A percentile compares a stretch with the other conserved stretches of the same genome.
phyloP scores from a whole-genome alignment of 805 yeast genomes.

The Barnettozyma sucrosica region DNA sequence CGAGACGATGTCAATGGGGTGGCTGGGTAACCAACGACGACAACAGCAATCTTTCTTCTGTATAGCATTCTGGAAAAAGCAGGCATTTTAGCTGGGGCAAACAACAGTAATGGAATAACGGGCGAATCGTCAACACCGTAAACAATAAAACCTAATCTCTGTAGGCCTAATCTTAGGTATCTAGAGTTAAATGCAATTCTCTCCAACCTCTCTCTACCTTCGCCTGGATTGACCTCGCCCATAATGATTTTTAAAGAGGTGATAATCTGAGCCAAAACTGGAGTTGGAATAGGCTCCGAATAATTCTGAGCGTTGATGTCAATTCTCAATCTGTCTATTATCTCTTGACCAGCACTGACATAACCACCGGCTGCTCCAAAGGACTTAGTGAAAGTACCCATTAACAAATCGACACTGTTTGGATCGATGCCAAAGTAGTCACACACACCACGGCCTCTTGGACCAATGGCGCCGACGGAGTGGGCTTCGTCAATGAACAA shows the following conservation, averaged over 20 bases:
- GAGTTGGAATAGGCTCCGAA: constrained; percentile 86
- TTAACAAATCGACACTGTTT: constrained; percentile 69
- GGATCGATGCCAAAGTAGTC: constrained; percentile 86
- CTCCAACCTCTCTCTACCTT: constrained; percentile 84
- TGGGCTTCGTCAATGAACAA: constrained; percentile 96
- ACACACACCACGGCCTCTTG: constrained; percentile 89
- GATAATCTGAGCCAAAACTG: constrained; percentile 82
- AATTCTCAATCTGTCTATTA: constrained; percentile 70
- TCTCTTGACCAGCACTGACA: constrained; percentile 64
- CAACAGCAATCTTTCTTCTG: constrained; percentile 81
- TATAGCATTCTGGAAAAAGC: constrained; percentile 80
- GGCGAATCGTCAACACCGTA: constrained; percentile 97
- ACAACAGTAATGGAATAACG: constrained; percentile 82
- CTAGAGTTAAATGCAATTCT: constrained; percentile 95
- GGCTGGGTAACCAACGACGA: constrained; percentile 96
- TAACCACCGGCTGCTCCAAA: constrained; percentile 99
- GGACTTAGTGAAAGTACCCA: constrained; percentile 97
- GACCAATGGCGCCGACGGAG: constrained; percentile 98
- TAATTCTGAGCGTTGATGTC: constrained; percentile 68
- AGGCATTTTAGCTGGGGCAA: constrained; percentile 92
- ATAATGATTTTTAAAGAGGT: constrained; percentile 72
- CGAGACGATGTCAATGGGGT: constrained; percentile 87
- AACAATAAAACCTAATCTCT: constrained; percentile 88
- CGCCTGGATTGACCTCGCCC: constrained; percentile 85
- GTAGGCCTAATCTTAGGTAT: constrained; percentile 83